Evolutionary conservation across 768 basidiomycete genomes (phyloP), one percentile per base, ranked within the genome.

Genomic region (Boletus sp.): DNA sequence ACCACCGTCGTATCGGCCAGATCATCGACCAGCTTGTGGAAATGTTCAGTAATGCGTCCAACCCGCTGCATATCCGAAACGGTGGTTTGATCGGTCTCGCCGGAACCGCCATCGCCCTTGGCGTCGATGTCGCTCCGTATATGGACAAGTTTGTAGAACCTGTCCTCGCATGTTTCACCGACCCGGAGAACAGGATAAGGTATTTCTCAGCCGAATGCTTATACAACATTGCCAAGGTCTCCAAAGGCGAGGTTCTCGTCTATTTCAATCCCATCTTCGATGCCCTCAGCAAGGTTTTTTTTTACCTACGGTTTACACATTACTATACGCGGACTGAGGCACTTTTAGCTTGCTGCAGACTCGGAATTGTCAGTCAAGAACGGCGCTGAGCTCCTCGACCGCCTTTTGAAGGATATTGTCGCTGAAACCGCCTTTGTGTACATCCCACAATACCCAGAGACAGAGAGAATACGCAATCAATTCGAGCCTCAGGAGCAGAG

Each of bases 181-280:
- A 99, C 71, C 81, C 89, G 2, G 96, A 98, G 78, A 94, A 92
- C 74, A 82, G 94, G 68, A 93, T 98, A 58, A 85, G 94, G 44
- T 99, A 98, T 75, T 98, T 97, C 77, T 96, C 96, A 6, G 95
- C 94, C 28, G 97, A 99, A 71, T 96, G 94, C 67, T 76, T 99
- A 60, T 99, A 99, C 77, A 99, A 99, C 75, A 95, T 99, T 61
- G 92, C 91, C 29, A 93, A 95, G 73, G 95, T 97, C 15, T 96
- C 94, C 33, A 96, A 97, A 66, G 97, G 96, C 39, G 96, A 98
- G 72, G 88, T 98, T 33, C 77, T 99, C 55, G 85, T 98, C 14
- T 97, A 95, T 70, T 99, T 98, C 77, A 99, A 99, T 68, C 94
- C 95, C 55, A 93, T 98, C 54, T 99, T 99, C 65, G 97, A 98